phyloP scores from a whole-genome alignment of 1,284 basidiomycete genomes.

The Marasmius fiardii region DNA sequence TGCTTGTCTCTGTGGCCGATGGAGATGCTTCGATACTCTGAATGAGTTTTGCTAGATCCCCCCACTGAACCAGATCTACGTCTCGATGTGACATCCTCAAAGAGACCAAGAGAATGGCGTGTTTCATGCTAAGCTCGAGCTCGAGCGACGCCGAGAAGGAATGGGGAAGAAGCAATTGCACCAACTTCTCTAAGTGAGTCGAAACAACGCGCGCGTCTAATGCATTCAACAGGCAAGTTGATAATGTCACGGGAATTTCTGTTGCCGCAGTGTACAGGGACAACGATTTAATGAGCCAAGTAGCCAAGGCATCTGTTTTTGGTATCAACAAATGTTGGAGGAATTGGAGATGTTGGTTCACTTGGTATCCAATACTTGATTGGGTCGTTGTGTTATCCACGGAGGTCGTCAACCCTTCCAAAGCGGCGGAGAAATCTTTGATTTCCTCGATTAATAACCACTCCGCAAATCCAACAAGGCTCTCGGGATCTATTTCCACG shows the following conservation, averaged over 20 bases:
- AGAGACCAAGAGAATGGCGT: conserved; percentile 40
- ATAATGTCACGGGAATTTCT: conserved; percentile 28
- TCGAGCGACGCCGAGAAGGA: no score
- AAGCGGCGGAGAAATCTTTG: conserved; percentile 36
- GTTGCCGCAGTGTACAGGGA: conserved; percentile 14
- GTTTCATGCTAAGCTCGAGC: conserved; percentile 37
- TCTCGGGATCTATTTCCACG: conserved; percentile 49
- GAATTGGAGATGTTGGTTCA: conserved; percentile 12
- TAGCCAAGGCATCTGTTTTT: conserved; percentile 3
- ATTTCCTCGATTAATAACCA: conserved; percentile 66
- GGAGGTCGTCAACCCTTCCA: conserved; percentile 32
- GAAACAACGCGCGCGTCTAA: conserved; percentile 34
- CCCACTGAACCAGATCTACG: conserved; percentile 15
- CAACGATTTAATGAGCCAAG: conserved; percentile 10
- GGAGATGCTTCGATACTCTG: conserved; percentile 20
- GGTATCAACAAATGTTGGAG: conserved; percentile 11
- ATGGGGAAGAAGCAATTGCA: conserved; percentile 13
- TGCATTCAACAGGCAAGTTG: conserved; percentile 25
- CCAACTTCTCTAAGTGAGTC: conserved; percentile 22
- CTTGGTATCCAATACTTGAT: conserved; percentile 21
- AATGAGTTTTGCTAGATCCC: conserved; percentile 23
- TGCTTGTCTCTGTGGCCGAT: conserved; percentile 21
- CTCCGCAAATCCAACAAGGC: conserved; percentile 58
- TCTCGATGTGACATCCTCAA: conserved; percentile 35
- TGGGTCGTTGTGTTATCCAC: conserved; percentile 1